Evolutionary conservation across 2,329 filamentous ascomycete species (phyloP), one percentile per base, ranked within the genome.

Genomic region (Sporothrix phasma): DNA sequence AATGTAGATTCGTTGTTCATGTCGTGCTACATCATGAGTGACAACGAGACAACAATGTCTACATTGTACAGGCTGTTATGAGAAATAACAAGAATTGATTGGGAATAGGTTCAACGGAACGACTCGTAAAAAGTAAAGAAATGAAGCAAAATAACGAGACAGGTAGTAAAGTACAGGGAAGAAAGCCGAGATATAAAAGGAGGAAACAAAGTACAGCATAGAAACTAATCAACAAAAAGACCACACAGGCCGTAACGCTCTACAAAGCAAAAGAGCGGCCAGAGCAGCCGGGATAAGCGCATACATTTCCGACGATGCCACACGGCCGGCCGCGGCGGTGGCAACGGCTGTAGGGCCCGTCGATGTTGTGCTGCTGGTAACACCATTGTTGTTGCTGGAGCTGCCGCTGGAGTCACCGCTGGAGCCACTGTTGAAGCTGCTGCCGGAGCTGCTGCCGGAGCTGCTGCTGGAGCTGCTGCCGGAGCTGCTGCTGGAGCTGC

Each of bases 241-340:
- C 8, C 45, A n/a, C 15, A 24, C 7, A 63, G 31, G 53, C n/a
- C 47, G 22, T 22, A 46, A 49, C 58, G 64, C 63, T 68, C 80
- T 84, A 85, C 72, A 78, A 77, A 70, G 73, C 74, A 79, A 70
- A 71, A 81, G 73, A 71, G 79, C 81, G 66, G 76, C 79, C 65
- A 81, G 71, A 75, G 79, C 81, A 73, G 78, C 81, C 53, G 75
- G 77, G 68, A 78, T 80, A 13, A 47, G n/a, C 72, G 81, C 82
- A 72, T 83, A 74, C 71, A 80, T 65, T 71, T 76, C 76, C 66
- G 81, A 83, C 76, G 77, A 80, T 64, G 76, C 76, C 69, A 83
- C 71, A 70, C 78, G 76, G 68, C 77, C 76, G 67, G 82, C 83
- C 72, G 78, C 82, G 67, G 77, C 81, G 51, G 78, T 80, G 71